Percentiles rank a stretch among this genome's conserved stretches.
Evolutionary conservation across 2,329 filamentous ascomycete genomes (phyloP).

Genomic region (Trichoderma sp.): DNA sequence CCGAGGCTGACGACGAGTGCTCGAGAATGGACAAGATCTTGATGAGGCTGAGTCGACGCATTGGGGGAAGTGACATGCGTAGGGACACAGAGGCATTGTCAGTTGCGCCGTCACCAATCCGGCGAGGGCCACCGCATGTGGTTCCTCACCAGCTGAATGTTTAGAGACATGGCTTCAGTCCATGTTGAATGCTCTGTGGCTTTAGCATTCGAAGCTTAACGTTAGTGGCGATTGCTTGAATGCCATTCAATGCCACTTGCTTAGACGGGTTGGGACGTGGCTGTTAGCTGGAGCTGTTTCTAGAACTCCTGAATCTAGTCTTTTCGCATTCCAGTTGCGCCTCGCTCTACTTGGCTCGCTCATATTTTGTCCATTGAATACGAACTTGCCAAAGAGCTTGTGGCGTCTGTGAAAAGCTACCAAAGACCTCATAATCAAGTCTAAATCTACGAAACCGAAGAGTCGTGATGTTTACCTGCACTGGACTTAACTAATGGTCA

Average conservation of each 20-base stretch:
- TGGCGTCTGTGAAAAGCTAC: too few species aligned
- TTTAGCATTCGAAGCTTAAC: background rate
- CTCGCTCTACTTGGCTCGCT: background rate
- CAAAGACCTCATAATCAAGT: too few species aligned
- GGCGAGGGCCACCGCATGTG: background rate
- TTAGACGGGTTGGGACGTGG: background rate
- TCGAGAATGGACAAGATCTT: background rate
- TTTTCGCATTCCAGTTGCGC: too few species aligned
- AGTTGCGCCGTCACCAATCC: background rate
- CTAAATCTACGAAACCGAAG: too few species aligned
- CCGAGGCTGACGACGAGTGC: background rate
- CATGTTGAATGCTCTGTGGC: background rate
- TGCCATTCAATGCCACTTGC: conserved; percentile 12
- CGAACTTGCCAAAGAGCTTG: too few species aligned
- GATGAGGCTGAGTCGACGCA: background rate
- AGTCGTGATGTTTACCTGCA: too few species aligned
- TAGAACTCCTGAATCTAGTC: background rate
- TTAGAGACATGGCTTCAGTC: background rate
- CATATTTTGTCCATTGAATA: background rate
- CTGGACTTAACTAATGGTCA: too few species aligned
- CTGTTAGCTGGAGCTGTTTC: background rate
- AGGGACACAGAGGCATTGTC: background rate
- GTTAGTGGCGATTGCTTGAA: background rate
- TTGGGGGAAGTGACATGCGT: background rate
- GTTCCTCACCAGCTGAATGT: background rate